These are phyloP conservation scores for Dictyostelium brefeldianum DNA, from an alignment of 78 protist species.

Conservation along the genomic window DNA sequence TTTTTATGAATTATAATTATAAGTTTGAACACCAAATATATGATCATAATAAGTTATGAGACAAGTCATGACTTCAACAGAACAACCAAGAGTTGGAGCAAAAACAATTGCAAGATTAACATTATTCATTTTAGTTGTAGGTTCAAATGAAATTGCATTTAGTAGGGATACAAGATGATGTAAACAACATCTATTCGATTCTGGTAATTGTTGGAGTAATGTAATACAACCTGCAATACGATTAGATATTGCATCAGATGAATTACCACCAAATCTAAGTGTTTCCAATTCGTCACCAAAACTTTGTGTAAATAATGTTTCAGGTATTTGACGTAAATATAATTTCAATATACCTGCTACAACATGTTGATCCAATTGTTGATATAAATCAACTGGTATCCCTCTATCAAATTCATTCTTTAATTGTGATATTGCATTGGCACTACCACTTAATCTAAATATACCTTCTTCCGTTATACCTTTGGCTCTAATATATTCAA, in stretches of 20 bases:
- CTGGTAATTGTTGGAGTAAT: constrained; percentile 39
- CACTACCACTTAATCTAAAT: constrained; percentile 63
- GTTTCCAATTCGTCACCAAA: constrained; percentile 45
- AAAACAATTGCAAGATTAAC: constrained; percentile 61
- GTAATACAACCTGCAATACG: constrained; percentile 46
- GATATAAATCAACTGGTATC: constrained; percentile 9
- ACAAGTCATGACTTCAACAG: constrained; percentile 63
- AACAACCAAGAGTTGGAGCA: constrained; percentile 74
- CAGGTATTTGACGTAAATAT: constrained; percentile 72
- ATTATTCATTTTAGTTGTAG: constrained; percentile 55
- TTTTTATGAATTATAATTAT: constrained; percentile 27
- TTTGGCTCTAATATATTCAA: constrained; percentile 52
- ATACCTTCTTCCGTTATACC: constrained; percentile 61
- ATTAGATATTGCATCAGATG: constrained; percentile 26
- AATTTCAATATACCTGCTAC: constrained; percentile 76
- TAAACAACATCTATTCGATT: constrained; percentile 48
- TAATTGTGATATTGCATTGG: constrained; percentile 14
- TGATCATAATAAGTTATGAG: constrained; percentile 50
- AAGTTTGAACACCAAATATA: constrained; percentile 63
- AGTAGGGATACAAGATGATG: constrained; percentile 60
- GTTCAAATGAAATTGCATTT: constrained; percentile 55
- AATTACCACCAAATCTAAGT: constrained; percentile 52
- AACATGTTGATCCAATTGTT: constrained; percentile 72
- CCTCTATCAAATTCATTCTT: constrained; percentile 66
- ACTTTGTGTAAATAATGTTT: constrained; percentile 46